Percentiles rank a stretch among this genome's conserved stretches.
These are phyloP conservation scores for Ballota nigra DNA, from an alignment of 257 asterid genomes.

Conservation along the genomic window DNA sequence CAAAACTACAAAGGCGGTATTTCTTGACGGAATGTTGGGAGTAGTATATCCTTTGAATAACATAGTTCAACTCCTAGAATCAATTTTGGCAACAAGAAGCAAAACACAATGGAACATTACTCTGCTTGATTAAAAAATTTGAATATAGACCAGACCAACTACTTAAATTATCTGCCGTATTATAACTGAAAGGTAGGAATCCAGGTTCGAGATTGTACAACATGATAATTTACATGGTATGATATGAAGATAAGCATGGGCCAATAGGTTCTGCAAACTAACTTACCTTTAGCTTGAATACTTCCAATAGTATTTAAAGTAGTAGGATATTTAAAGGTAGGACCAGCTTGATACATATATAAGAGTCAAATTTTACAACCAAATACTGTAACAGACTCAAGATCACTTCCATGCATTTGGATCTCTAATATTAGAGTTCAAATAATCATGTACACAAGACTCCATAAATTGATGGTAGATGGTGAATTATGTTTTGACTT, in stretches of 20 bases:
- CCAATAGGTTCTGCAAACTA: background rate
- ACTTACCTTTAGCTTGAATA: background rate
- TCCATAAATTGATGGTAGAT: background rate
- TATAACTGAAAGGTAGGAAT: constrained; percentile 6
- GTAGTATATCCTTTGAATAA: background rate
- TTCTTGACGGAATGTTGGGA: background rate
- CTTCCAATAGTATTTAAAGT: background rate
- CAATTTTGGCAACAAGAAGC: background rate
- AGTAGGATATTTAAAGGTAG: too few relatives aligned
- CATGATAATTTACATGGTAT: background rate
- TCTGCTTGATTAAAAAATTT: background rate
- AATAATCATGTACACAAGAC: background rate
- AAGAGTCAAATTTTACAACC: background rate
- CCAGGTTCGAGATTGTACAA: background rate
- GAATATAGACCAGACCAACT: background rate
- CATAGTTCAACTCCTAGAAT: background rate
- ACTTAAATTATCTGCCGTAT: background rate
- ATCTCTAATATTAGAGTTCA: background rate
- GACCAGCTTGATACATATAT: background rate
- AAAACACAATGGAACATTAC: background rate
- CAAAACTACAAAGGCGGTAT: background rate
- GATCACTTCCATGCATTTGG: background rate
- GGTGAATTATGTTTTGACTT: too few relatives aligned
- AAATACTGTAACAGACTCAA: background rate
- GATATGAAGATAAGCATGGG: background rate